phyloP scores from a whole-genome alignment of 1,284 basidiomycete species.

The Pascua sp. region DNA sequence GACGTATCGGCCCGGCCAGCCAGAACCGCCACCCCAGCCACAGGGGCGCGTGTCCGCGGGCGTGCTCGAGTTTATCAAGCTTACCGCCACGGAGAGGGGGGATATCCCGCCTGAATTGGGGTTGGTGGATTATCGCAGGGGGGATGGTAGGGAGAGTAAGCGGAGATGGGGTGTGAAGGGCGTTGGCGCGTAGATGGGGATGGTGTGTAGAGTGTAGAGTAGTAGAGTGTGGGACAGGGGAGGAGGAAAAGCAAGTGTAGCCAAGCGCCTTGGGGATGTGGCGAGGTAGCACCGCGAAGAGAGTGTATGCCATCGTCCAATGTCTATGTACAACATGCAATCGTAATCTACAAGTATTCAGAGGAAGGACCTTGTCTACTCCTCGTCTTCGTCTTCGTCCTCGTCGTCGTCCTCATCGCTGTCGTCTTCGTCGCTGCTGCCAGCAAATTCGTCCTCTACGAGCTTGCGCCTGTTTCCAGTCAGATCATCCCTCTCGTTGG shows the following conservation, averaged over 20 bases:
- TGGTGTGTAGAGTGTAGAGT: neutral
- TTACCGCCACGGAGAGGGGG: constrained; percentile 39
- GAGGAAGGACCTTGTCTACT: neutral
- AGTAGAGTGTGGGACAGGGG: neutral
- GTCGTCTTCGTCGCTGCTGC: constrained; percentile 10
- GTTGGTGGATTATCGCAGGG: constrained; percentile 38
- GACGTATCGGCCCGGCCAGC: constrained; percentile 28
- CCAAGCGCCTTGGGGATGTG: neutral
- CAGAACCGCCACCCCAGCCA: constrained; percentile 4
- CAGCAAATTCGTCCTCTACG: constrained; percentile 15
- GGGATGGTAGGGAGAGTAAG: constrained; percentile 11
- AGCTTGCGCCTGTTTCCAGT: constrained; percentile 14
- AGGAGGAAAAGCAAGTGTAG: neutral
- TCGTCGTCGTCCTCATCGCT: constrained; percentile 7
- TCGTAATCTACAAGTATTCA: neutral
- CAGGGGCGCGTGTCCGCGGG: constrained; percentile 29
- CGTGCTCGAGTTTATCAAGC: constrained; percentile 45
- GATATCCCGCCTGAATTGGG: constrained; percentile 46
- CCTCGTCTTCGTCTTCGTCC: constrained; percentile 9
- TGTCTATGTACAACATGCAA: neutral
- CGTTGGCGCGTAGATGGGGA: constrained; percentile 6
- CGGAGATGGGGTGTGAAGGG: constrained; percentile 22
- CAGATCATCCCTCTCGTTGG: no score
- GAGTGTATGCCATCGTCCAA: neutral
- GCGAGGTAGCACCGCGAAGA: neutral